Evolutionary conservation across 441 rosid species (phyloP), one percentile per base, ranked within the genome.

Genomic region (Pelargonium citronellum): DNA sequence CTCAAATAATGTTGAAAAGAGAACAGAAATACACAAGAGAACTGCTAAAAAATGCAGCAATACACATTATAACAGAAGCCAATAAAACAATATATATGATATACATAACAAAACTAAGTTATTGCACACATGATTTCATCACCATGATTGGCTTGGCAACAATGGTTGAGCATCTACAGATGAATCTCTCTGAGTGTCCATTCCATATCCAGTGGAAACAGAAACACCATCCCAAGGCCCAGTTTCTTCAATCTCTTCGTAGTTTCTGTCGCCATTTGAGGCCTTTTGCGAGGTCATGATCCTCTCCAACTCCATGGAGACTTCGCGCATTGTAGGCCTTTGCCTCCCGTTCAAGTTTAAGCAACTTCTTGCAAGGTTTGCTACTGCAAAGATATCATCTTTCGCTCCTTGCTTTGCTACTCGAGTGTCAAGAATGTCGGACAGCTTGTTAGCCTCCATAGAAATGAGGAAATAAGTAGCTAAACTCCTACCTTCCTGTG

Each of bases 241-340:
- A 8, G 16, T 16, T n/a, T 13, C 58, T 51, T 51, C 19, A 51
- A 51, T 16, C 19, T 51, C 58, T 15, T 51, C 58, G 8, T 15
- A 51, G 16, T 51, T 15, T 51, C 19, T 16, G 19, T 51, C 58
- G 7, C 20, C 58, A 51, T 51, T 51, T 1, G 17, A 13, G 16
- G 58, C 17, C 16, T 51, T 13, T 5, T 51, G 58, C 20, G 16
- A 6, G 19, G 15, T 51, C 7, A 3, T 51, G 58, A 78, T 78
- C 41, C 39, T 37, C 5, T 66, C 69, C 55, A 66, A 19, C 24
- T 43, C 69, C 24, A 19, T 44, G 17, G 49, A 16, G 3, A 43
- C 69, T 66, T 66, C 69, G 15, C 19, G n/a, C 69, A 66, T 66
- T 2, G 69, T 66, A 16, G 69, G 69, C 13, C 69, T 49, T 16